These are phyloP conservation scores for Russula earlei DNA, from an alignment of 768 basidiomycete species.

Conservation along the genomic window DNA sequence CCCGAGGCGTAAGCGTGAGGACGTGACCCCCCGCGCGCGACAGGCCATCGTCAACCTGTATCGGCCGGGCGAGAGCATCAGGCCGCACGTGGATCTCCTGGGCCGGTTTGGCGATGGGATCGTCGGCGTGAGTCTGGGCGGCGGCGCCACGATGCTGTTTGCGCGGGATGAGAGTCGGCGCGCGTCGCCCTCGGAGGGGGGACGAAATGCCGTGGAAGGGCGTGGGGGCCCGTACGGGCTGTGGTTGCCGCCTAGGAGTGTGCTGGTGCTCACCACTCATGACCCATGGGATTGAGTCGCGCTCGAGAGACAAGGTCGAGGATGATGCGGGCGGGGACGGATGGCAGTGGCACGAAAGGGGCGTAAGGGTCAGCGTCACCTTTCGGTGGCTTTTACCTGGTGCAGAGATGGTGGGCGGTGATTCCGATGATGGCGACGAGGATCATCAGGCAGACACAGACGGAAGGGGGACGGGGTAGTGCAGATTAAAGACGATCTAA, in stretches of 20 bases:
- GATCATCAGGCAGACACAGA: background rate
- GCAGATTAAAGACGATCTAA: too few relatives aligned
- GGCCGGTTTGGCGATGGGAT: slow-evolving; percentile 84
- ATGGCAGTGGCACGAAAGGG: slow-evolving; percentile 40
- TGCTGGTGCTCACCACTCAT: slow-evolving; percentile 76
- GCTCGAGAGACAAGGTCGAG: slow-evolving; percentile 51
- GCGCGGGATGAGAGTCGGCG: slow-evolving; percentile 16
- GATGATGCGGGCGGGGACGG: slow-evolving; percentile 4
- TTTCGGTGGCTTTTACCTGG: slow-evolving; percentile 81
- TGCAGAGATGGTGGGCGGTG: slow-evolving; percentile 57
- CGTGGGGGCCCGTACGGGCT: slow-evolving; percentile 33
- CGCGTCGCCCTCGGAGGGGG: too few relatives aligned
- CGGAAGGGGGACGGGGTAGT: background rate
- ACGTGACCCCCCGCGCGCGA: slow-evolving; percentile 37
- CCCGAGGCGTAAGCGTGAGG: slow-evolving; percentile 27
- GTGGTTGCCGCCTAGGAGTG: slow-evolving; percentile 66
- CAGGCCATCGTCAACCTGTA: slow-evolving; percentile 92
- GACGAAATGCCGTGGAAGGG: background rate
- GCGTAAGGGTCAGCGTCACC: slow-evolving; percentile 67
- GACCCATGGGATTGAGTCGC: slow-evolving; percentile 78
- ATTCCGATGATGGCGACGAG: background rate
- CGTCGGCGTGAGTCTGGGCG: slow-evolving; percentile 74
- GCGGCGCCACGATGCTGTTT: slow-evolving; percentile 77
- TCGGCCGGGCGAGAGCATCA: slow-evolving; percentile 80
- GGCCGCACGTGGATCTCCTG: slow-evolving; percentile 80